These are phyloP conservation scores for Laetiporus sulphureus DNA, from an alignment of 1,284 basidiomycete genomes.

Conservation along the genomic window DNA sequence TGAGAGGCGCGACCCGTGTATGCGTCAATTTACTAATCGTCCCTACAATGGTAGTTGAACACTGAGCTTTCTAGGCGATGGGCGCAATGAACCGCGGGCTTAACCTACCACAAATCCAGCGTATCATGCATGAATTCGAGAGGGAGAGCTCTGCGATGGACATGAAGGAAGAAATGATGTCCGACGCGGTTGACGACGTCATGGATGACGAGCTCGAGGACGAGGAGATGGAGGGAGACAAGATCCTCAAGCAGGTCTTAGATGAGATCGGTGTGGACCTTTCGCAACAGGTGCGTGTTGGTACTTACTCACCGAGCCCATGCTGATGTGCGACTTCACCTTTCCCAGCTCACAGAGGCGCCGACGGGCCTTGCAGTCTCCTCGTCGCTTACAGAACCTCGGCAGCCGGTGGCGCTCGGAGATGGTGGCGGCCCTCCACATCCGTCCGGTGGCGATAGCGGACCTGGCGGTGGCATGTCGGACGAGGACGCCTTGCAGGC, in stretches of 20 bases:
- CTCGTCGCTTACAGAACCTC: slow-evolving; percentile 55
- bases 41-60: slow-evolving; percentile 5
- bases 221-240: slow-evolving; percentile 94
- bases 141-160: slow-evolving; percentile 97
- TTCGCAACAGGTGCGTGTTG: slow-evolving; percentile 69
- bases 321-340: slow-evolving; percentile 5
- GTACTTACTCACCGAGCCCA: neutral
- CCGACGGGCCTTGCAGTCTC: slow-evolving; percentile 66
- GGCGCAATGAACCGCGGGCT: slow-evolving; percentile 95
- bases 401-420: slow-evolving; percentile 77
- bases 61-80: slow-evolving; percentile 71
- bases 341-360: slow-evolving; percentile 69
- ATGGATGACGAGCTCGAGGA: slow-evolving; percentile 94
- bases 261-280: slow-evolving; percentile 96
- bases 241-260: slow-evolving; percentile 92
- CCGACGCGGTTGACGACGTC: slow-evolving; percentile 95
- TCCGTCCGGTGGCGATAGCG: slow-evolving; percentile 32
- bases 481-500: slow-evolving; percentile 62
- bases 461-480: slow-evolving; percentile 41
- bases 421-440: slow-evolving; percentile 44
- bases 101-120: slow-evolving; percentile 92
- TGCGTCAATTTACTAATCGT: neutral
- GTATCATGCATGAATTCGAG: slow-evolving; percentile 98
- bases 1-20: slow-evolving; percentile 92
- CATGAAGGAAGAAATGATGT: slow-evolving; percentile 99